Base-by-base conservation (phyloP, 2,329 filamentous ascomycete species). In the Pseudocercospora eumusae region DNA sequence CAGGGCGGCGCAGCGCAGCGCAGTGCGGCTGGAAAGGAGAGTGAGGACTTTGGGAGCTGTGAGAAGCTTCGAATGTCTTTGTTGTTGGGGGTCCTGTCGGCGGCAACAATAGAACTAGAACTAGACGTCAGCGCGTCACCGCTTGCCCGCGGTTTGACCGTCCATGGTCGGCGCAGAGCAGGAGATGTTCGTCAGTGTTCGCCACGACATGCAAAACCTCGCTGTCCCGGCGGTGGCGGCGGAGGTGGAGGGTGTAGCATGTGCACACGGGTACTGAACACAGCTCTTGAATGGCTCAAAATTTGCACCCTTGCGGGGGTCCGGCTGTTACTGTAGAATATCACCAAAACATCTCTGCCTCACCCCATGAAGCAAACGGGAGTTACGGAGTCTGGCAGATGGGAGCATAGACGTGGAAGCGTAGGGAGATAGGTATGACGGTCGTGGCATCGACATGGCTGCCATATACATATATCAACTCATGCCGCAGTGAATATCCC, bases 81-180 rank as follows among this genome's bases (percentile, higher is more conserved):
- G 53, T 40, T 42, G n/a, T n/a, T n/a, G n/a, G n/a, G 53, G 31
- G 47, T 45, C 4, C 42, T 45, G 10, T 21, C n/a, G 42, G 3
- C 47, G 21, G 47, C 47, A 25, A 52, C 47, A 52, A 52, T 52
- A 25, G n/a, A n/a, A n/a, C n/a, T n/a, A n/a, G n/a, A n/a, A n/a
- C n/a, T n/a, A n/a, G 47, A 52, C 47, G 21, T 25, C 47, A 52
- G 25, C 47, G 21, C 23, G 25, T n/a, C 21, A 52, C 11, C 25
- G 47, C 21, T 52, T 25, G 20, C 47, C 47, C 47, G 47, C 25
- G 6, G 23, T 15, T 52, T 31, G 2, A 13, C 47, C 47, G 47
- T 31, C 25, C 47, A 52, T 52, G 7, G 47, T 27, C 20, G 15
- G 47, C 15, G 25, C 4, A 15, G 18, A 52, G 47, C n/a, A 52